Percentiles rank a stretch among this genome's conserved stretches.
Evolutionary conservation across 345 rosid species (phyloP).

Genomic region (Alliaria petiolata): DNA sequence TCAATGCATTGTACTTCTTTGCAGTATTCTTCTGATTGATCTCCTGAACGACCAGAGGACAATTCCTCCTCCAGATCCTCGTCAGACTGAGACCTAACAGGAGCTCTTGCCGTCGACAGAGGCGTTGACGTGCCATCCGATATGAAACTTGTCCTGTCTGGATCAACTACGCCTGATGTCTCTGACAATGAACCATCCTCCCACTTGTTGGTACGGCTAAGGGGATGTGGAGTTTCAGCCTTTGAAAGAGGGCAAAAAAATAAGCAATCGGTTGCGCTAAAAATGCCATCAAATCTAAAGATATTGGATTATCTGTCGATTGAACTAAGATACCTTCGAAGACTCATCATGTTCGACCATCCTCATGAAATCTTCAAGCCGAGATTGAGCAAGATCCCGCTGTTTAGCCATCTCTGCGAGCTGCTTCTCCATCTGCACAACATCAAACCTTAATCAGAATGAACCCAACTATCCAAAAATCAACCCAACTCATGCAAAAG

Average conservation of each 20-base stretch:
- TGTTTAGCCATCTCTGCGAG: slow-evolving; percentile 72
- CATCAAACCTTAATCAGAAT: slow-evolving; percentile 22
- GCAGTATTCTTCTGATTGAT: slow-evolving; percentile 69
- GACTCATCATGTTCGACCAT: slow-evolving; percentile 56
- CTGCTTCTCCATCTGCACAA: slow-evolving; percentile 80
- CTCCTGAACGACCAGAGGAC: slow-evolving; percentile 24
- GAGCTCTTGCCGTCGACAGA: slow-evolving; percentile 41
- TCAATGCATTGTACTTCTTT: slow-evolving; percentile 86
- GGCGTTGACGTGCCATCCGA: slow-evolving; percentile 51
- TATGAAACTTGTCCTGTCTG: slow-evolving; percentile 47
- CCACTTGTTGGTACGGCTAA: slow-evolving; percentile 44
- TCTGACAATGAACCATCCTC: slow-evolving; percentile 74
- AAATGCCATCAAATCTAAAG: background rate
- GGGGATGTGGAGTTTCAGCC: slow-evolving; percentile 41
- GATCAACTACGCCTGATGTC: slow-evolving; percentile 48
- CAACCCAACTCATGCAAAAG: slow-evolving; percentile 6
- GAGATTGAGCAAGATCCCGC: slow-evolving; percentile 82
- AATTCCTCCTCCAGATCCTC: slow-evolving; percentile 37
- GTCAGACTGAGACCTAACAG: slow-evolving; percentile 36
- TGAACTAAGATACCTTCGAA: slow-evolving; percentile 42
- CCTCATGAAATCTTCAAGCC: slow-evolving; percentile 65
- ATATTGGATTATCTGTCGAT: slow-evolving; percentile 9
- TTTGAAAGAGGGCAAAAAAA: slow-evolving; percentile 23
- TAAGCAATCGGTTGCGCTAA: background rate
- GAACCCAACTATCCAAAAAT: slow-evolving; percentile 3